These are phyloP conservation scores for Teunomyces lycoperdinae DNA, from an alignment of 805 yeast species.

Conservation along the genomic window DNA sequence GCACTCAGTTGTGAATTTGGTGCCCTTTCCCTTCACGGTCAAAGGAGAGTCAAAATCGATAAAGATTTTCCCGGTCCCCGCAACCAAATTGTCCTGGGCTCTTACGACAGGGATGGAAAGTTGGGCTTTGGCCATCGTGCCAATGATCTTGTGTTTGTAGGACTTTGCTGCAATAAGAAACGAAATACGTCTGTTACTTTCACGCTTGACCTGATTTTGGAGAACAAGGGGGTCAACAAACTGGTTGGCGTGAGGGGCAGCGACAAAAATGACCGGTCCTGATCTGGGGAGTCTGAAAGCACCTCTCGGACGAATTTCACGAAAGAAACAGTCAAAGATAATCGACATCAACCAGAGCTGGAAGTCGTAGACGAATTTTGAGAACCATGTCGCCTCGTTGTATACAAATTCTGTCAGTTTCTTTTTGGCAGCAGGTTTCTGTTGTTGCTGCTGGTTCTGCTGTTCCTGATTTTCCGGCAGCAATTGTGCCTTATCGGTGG, in stretches of 20 bases:
- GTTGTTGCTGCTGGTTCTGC: not conserved
- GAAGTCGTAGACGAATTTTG: slow-evolving; percentile 31
- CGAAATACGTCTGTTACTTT: slow-evolving; percentile 65
- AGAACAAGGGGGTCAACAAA: slow-evolving; percentile 80
- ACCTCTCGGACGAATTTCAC: slow-evolving; percentile 88
- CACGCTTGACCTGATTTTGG: slow-evolving; percentile 73
- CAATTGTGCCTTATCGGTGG: not conserved
- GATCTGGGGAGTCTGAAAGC: slow-evolving; percentile 65
- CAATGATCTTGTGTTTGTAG: slow-evolving; percentile 62
- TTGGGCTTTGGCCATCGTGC: slow-evolving; percentile 70
- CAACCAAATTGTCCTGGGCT: slow-evolving; percentile 78
- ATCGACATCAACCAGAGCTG: slow-evolving; percentile 36
- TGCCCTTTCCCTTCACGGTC: slow-evolving; percentile 60
- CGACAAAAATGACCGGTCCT: slow-evolving; percentile 90
- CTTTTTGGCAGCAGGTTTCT: not conserved
- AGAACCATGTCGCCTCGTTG: slow-evolving; percentile 21
- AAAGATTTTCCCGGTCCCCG: slow-evolving; percentile 65
- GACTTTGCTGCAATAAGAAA: slow-evolving; percentile 86
- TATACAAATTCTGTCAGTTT: slow-evolving; percentile 3
- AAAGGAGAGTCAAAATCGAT: slow-evolving; percentile 55
- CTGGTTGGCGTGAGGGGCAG: slow-evolving; percentile 97
- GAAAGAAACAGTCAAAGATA: slow-evolving; percentile 63
- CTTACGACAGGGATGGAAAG: slow-evolving; percentile 88
- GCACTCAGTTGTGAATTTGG: slow-evolving; percentile 64
- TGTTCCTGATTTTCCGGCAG: not conserved